These are phyloP conservation scores for Didymella pomorum DNA, from an alignment of 2,329 filamentous ascomycete genomes.

Conservation along the genomic window DNA sequence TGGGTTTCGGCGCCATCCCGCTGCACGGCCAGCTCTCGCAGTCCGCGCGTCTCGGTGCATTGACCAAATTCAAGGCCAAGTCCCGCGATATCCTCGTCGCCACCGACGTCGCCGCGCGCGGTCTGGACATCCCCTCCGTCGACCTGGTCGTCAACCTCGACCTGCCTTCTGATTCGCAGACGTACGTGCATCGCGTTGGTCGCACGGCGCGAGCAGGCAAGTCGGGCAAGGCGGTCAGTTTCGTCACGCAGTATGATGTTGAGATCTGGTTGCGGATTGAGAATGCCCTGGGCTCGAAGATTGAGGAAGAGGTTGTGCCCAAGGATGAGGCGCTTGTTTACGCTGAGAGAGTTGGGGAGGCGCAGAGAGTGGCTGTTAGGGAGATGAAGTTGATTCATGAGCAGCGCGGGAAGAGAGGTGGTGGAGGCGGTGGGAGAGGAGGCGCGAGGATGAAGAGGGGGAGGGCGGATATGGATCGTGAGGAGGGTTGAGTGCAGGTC, in stretches of 20 bases:
- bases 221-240: constrained; percentile 78
- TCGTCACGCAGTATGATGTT: constrained; percentile 88
- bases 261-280: constrained; percentile 85
- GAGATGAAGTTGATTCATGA: constrained; percentile 86
- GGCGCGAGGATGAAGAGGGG: constrained; percentile 53
- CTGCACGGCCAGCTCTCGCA: constrained; percentile 93
- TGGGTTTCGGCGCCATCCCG: constrained; percentile 91
- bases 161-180: constrained; percentile 83
- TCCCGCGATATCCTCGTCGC: constrained; percentile 88
- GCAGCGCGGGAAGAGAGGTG: constrained; percentile 64
- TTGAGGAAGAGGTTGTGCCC: constrained; percentile 71
- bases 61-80: constrained; percentile 87
- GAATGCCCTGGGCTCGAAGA: constrained; percentile 78
- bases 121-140: constrained; percentile 91
- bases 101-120: constrained; percentile 91
- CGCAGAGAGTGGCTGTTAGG: constrained; percentile 77
- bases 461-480: constrained; percentile 75
- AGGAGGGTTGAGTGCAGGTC: constrained; percentile 65
- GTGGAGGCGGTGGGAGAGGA: constrained; percentile 56
- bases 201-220: constrained; percentile 88
- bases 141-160: constrained; percentile 89
- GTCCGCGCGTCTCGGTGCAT: constrained; percentile 81
- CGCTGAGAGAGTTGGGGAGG: constrained; percentile 78
- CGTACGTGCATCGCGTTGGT: constrained; percentile 88
- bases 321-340: constrained; percentile 90